Evolutionary conservation across 1,284 basidiomycete species (phyloP), one percentile per base, ranked within the genome.

Genomic region (Clitocybe nebularis): DNA sequence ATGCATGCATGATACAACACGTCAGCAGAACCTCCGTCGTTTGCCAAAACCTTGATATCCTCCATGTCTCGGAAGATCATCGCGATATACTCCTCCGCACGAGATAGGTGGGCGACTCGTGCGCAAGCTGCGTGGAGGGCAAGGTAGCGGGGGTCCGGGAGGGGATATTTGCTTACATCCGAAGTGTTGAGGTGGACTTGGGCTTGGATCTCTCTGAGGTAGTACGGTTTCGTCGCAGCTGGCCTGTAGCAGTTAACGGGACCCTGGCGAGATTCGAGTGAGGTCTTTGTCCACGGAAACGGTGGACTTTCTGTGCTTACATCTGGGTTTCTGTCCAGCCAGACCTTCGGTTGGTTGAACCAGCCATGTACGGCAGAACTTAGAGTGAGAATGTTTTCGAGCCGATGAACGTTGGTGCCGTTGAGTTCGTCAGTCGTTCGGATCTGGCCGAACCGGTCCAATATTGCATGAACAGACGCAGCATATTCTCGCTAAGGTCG

Each of bases 91-190:
- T 60, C 54, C 9, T 48, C 51, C 19, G 60, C 61, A 29, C 62
- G 61, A 1, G 61, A 65, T 20, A 64, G 44, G 44, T 61, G 46
- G n/a, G 58, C 56, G 4, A 62, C 51, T 24, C 51, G 52, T 20
- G 57, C 61, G 41, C 59, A 62, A 3, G 56, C 46, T 1, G 57
- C 62, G 43, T 56, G 53, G 9, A 53, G 23, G 9, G 14, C 26
- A 4, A 56, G 47, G 34, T 48, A 48, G 17, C 36, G 24, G 5
- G 51, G 49, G 25, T 46, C 47, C 3, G 44, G 47, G 25, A 46
- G 38, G 32, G 44, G 39, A n/a, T n/a, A n/a, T n/a, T n/a, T n/a
- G n/a, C n/a, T n/a, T n/a, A n/a, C n/a, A n/a, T n/a, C n/a, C n/a
- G n/a, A n/a, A n/a, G n/a, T n/a, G n/a, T n/a, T n/a, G n/a, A n/a